Evolutionary conservation across 1,284 basidiomycete species (phyloP).

Genomic region (Cryptococcus hybrid): DNA sequence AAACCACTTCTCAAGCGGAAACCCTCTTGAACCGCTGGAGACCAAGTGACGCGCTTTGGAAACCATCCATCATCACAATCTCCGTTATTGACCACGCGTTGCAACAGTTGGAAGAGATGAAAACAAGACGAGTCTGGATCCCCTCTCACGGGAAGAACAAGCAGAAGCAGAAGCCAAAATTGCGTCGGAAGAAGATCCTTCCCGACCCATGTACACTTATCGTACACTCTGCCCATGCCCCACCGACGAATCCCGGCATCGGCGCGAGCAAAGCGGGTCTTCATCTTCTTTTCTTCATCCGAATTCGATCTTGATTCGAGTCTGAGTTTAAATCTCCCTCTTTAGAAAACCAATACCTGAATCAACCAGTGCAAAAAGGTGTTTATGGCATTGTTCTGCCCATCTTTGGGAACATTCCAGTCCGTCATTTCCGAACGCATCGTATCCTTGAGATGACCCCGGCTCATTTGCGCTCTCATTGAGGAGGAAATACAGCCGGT

Average conservation of each 20-base stretch:
- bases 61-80: constrained; percentile 29
- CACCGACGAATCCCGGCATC: not conserved
- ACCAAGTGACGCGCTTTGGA: constrained; percentile 42
- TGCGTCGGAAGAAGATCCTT: not conserved
- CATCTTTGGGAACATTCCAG: constrained; percentile 20
- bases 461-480: constrained; percentile 29
- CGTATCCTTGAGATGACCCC: constrained; percentile 20
- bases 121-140: not conserved
- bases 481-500: constrained; percentile 34
- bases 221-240: too few relatives aligned
- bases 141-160: not conserved
- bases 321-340: not conserved
- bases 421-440: constrained; percentile 26
- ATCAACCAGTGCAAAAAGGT: not conserved
- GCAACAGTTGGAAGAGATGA: not conserved
- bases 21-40: constrained; percentile 33
- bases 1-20: not conserved
- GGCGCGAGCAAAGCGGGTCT: not conserved
- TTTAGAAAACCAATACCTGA: not conserved
- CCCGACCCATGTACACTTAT: not conserved
- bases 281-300: not conserved
- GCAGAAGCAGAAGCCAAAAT: not conserved
- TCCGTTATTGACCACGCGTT: constrained; percentile 25
- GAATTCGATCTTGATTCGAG: not conserved
- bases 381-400: constrained; percentile 14